Conservation (phyloP, 768 basidiomycete genomes). For the Porpolomopsis calyptriformis region DNA sequence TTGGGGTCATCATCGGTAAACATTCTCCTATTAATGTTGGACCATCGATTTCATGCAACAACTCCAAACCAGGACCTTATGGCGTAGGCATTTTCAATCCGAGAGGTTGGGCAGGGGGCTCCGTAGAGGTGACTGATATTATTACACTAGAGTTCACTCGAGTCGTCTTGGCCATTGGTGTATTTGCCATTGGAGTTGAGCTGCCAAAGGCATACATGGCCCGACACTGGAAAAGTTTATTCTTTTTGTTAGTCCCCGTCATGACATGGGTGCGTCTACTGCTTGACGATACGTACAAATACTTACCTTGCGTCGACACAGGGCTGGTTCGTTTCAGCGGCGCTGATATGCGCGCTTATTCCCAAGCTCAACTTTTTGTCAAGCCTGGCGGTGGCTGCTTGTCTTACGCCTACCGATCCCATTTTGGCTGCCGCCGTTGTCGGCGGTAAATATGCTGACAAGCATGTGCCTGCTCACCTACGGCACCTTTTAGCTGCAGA, state of each 20-base stretch:
- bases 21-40: constrained; percentile 9
- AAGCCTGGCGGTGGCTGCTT: constrained; percentile 82
- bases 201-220: constrained; percentile 92
- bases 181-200: constrained; percentile 97
- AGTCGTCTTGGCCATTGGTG: constrained; percentile 89
- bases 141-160: constrained; percentile 89
- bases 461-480: constrained; percentile 85
- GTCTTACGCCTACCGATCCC: constrained; percentile 90
- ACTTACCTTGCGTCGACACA: constrained; percentile 17
- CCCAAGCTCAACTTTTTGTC: constrained; percentile 86
- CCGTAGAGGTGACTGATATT: constrained; percentile 43
- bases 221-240: constrained; percentile 84
- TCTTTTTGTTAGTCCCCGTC: constrained; percentile 71
- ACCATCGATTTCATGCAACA: constrained; percentile 8
- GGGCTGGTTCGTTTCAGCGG: constrained; percentile 94
- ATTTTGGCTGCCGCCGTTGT: constrained; percentile 87
- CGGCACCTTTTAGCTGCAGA: constrained; percentile 60
- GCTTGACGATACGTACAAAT: neutral
- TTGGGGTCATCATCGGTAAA: constrained; percentile 82
- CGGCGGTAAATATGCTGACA: constrained; percentile 95
- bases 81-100: constrained; percentile 77
- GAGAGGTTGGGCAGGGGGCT: constrained; percentile 52
- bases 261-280: constrained; percentile 66
- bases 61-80: constrained; percentile 53
- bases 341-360: constrained; percentile 82